Conservation (phyloP, 2,329 filamentous ascomycete species). For the Fusarium chaquense region DNA sequence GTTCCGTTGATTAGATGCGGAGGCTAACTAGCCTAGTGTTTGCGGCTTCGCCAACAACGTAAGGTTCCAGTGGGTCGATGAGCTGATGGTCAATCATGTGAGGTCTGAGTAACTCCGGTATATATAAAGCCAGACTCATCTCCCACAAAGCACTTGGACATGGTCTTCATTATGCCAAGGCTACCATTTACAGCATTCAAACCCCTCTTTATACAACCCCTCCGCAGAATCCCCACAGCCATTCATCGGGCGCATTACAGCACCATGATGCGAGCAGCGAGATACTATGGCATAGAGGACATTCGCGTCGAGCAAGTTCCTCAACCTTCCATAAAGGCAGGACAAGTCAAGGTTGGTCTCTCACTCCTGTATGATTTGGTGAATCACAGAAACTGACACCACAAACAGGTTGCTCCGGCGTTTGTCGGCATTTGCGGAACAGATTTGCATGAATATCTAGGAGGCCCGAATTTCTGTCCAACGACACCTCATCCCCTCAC, state of each 20-base stretch:
- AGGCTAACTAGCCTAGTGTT: neutral
- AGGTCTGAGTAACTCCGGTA: neutral
- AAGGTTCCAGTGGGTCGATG: constrained; percentile 28
- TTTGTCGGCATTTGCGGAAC: constrained; percentile 65
- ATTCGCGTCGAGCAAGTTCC: constrained; percentile 66
- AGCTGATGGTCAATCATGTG: constrained; percentile 34
- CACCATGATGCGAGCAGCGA: constrained; percentile 67
- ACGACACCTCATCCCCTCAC: constrained; percentile 71
- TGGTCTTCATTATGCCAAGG: constrained; percentile 5
- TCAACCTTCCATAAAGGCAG: constrained; percentile 59
- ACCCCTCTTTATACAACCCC: constrained; percentile 1
- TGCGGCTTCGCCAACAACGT: constrained; percentile 3
- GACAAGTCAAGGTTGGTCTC: constrained; percentile 58
- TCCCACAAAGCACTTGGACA: neutral
- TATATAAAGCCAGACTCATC: constrained; percentile 27
- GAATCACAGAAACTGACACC: neutral
- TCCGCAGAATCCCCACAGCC: neutral
- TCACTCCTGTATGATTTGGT: fast-evolving
- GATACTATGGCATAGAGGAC: constrained; percentile 67
- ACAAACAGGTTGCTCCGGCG: constrained; percentile 44
- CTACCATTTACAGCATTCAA: neutral
- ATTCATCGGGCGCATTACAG: constrained; percentile 14
- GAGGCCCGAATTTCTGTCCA: constrained; percentile 52
- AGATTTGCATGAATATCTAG: constrained; percentile 50
- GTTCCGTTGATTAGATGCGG: constrained; percentile 6